A percentile compares a stretch with the other conserved stretches of the same genome.
Conservation (phyloP, 768 basidiomycete genomes). For the Gymnopilus dilepis region DNA sequence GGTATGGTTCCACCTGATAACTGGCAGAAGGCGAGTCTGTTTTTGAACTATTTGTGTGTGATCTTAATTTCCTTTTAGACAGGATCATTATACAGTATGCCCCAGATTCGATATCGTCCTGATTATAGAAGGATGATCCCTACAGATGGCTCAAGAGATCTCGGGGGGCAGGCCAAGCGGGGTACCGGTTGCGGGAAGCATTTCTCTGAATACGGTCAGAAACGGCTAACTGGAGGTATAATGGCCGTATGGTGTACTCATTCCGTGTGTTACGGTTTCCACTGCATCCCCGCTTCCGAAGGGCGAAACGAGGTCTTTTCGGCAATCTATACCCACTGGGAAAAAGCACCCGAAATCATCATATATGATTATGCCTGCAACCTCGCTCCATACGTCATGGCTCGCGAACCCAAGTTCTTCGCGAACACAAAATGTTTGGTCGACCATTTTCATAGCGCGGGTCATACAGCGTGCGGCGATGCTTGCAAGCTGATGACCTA, state of each 20-base stretch:
- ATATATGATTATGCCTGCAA: constrained; percentile 22
- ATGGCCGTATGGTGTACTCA: constrained; percentile 40
- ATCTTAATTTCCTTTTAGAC: constrained; percentile 18
- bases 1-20: not conserved
- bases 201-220: constrained; percentile 33
- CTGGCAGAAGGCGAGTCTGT: constrained; percentile 9
- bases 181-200: constrained; percentile 32
- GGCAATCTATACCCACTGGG: constrained; percentile 17
- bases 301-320: constrained; percentile 45
- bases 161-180: constrained; percentile 6
- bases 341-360: constrained; percentile 28
- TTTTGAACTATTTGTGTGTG: not conserved
- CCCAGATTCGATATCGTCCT: constrained; percentile 32
- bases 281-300: constrained; percentile 37
- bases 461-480: constrained; percentile 35
- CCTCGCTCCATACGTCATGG: not conserved
- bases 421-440: constrained; percentile 30
- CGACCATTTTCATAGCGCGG: constrained; percentile 36
- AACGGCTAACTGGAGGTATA: constrained; percentile 30
- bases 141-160: constrained; percentile 22
- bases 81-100: constrained; percentile 34
- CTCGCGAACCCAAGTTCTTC: not conserved
- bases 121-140: constrained; percentile 28
- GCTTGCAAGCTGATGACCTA: constrained; percentile 34
- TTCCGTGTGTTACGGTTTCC: constrained; percentile 37